A percentile compares a stretch with the other conserved stretches of the same genome.
These are phyloP conservation scores for Fusarium pseudoanthophilum DNA, from an alignment of 2,329 filamentous ascomycete genomes.

Conservation along the genomic window DNA sequence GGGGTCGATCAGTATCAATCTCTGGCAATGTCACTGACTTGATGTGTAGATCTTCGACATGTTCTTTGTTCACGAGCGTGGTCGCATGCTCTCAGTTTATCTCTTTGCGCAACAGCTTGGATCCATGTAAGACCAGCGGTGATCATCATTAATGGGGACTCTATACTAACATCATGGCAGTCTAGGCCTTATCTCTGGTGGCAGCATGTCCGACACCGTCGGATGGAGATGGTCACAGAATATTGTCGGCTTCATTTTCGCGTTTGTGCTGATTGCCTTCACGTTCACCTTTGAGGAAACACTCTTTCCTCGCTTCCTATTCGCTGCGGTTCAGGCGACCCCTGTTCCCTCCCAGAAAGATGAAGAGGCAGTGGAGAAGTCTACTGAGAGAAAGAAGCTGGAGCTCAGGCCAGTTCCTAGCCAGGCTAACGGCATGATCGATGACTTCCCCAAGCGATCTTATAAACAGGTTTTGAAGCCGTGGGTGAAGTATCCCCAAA, in stretches of 20 bases:
- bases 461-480: background rate
- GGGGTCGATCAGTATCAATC: too few species aligned
- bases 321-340: accelerated
- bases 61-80: background rate
- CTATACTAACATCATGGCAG: too few species aligned
- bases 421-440: accelerated
- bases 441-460: background rate
- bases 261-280: background rate
- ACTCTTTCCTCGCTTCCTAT: background rate
- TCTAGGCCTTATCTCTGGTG: background rate
- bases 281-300: background rate
- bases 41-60: background rate
- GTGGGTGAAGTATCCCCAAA: background rate
- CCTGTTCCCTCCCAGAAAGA: accelerated
- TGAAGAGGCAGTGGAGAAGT: background rate
- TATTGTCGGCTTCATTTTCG: background rate
- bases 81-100: background rate
- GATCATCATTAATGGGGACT: accelerated
- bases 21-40: too few species aligned
- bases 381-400: accelerated
- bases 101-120: background rate
- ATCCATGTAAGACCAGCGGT: accelerated
- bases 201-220: background rate
- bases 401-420: background rate
- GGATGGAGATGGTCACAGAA: background rate